These are phyloP conservation scores for Emericellopsis cladophorae DNA, from an alignment of 2,329 filamentous ascomycete species.

Conservation along the genomic window DNA sequence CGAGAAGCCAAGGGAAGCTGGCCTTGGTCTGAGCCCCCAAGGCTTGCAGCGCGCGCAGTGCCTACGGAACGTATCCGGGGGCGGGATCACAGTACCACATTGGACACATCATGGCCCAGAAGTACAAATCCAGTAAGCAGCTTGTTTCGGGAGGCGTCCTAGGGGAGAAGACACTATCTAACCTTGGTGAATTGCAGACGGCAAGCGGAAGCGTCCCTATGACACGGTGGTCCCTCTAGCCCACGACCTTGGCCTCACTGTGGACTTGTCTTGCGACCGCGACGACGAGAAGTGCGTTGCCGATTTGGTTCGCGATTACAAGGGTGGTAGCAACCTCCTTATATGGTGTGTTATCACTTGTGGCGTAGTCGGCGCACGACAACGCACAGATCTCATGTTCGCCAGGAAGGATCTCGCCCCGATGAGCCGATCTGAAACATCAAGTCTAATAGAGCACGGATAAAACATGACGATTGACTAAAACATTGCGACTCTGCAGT, in stretches of 20 bases:
- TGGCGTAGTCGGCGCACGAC: too few species aligned
- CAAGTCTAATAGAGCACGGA: too few species aligned
- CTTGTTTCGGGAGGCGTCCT: not conserved
- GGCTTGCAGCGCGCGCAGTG: conserved; percentile 47
- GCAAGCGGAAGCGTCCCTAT: conserved; percentile 36
- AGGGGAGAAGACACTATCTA: too few species aligned
- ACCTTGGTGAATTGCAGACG: conserved; percentile 20
- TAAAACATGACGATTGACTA: too few species aligned
- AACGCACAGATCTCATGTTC: too few species aligned
- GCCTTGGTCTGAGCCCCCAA: conserved; percentile 31
- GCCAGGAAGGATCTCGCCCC: too few species aligned
- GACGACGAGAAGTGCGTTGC: conserved; percentile 42
- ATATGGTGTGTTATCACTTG: conserved; percentile 37
- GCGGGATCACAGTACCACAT: conserved; percentile 38
- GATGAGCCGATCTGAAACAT: too few species aligned
- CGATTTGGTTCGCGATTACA: conserved; percentile 31
- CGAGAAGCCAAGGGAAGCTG: conserved; percentile 42
- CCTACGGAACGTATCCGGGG: conserved; percentile 42
- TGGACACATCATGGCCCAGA: conserved; percentile 44
- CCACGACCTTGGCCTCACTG: conserved; percentile 36
- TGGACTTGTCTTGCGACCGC: conserved; percentile 43
- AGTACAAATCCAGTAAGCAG: conserved; percentile 29
- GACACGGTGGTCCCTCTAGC: conserved; percentile 45
- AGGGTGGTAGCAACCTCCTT: conserved; percentile 40
- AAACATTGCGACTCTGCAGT: too few species aligned